phyloP scores from a whole-genome alignment of 441 rosid genomes.

The Eruca vesicaria region DNA sequence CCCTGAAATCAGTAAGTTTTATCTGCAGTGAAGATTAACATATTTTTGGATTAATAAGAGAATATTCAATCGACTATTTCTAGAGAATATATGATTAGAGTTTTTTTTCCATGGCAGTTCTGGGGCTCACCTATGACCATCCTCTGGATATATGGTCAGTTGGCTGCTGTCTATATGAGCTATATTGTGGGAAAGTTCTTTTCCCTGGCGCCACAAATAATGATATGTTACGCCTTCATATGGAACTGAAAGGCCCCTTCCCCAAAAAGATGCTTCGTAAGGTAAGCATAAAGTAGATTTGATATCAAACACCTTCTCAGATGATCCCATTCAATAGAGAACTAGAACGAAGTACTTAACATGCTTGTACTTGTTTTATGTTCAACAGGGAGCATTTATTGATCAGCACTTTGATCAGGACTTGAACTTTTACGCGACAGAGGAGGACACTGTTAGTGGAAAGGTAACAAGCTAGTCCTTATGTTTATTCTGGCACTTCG shows the following conservation, averaged over 20 bases:
- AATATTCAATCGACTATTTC: neutral
- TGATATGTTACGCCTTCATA: neutral
- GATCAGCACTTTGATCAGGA: slow-evolving; percentile 1
- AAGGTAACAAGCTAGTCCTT: neutral
- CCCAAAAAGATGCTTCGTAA: too few relatives aligned
- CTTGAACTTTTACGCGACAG: slow-evolving; percentile 2
- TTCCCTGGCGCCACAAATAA: slow-evolving; percentile 3
- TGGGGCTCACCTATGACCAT: slow-evolving; percentile 1
- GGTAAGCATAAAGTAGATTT: neutral
- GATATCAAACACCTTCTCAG: neutral
- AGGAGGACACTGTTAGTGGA: neutral
- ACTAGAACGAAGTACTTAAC: neutral
- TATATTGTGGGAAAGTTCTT: neutral
- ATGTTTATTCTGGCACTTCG: neutral
- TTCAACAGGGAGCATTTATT: neutral
- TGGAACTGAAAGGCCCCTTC: too few relatives aligned
- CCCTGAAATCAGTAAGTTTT: slow-evolving; percentile 1
- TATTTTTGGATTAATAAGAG: neutral
- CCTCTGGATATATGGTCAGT: neutral
- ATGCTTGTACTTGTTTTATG: neutral
- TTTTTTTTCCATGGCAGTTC: neutral
- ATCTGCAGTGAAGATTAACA: neutral
- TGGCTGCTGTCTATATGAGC: neutral
- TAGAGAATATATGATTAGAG: neutral
- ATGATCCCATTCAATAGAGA: neutral